Evolutionary conservation across 2,329 filamentous ascomycete species (phyloP).

Genomic region (Scedosporium apiospermum): DNA sequence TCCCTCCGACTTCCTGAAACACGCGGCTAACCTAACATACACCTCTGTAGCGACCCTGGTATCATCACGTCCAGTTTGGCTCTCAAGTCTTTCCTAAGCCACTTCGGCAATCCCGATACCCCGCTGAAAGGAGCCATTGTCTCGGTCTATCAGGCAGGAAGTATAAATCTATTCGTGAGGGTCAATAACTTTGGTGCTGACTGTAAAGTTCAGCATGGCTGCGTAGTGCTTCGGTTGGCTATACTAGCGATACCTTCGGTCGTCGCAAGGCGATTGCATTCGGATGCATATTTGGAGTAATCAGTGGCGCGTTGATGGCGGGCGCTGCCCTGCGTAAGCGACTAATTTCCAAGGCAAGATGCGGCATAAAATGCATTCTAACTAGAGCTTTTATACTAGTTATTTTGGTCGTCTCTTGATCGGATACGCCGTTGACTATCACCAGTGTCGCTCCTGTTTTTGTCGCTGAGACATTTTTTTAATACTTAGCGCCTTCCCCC

Average conservation of each 20-base stretch:
- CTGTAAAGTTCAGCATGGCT: slow-evolving; percentile 21
- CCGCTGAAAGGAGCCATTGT: slow-evolving; percentile 28
- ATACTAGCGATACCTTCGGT: slow-evolving; percentile 26
- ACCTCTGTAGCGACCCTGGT: slow-evolving; percentile 24
- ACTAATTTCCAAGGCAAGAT: not conserved
- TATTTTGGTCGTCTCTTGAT: slow-evolving; percentile 27
- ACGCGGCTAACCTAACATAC: not conserved
- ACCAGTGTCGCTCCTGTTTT: slow-evolving; percentile 30
- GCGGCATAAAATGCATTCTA: too few relatives aligned
- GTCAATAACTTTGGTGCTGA: not conserved
- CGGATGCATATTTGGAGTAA: slow-evolving; percentile 27
- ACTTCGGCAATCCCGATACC: slow-evolving; percentile 25
- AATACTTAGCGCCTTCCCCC: too few relatives aligned
- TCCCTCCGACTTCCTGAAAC: not conserved
- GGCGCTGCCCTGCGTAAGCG: slow-evolving; percentile 28
- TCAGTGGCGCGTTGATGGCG: slow-evolving; percentile 28
- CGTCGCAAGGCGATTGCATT: slow-evolving; percentile 29
- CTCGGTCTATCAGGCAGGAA: slow-evolving; percentile 29
- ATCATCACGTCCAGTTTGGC: slow-evolving; percentile 31
- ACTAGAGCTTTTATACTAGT: slow-evolving; percentile 14
- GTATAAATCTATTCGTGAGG: slow-evolving; percentile 7
- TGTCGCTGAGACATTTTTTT: slow-evolving; percentile 29
- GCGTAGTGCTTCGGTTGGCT: slow-evolving; percentile 27
- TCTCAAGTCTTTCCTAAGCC: slow-evolving; percentile 21
- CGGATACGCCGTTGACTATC: slow-evolving; percentile 30